Evolutionary conservation across 768 basidiomycete species (phyloP), one percentile per base, ranked within the genome.

Genomic region (Rhizopogon sp.): DNA sequence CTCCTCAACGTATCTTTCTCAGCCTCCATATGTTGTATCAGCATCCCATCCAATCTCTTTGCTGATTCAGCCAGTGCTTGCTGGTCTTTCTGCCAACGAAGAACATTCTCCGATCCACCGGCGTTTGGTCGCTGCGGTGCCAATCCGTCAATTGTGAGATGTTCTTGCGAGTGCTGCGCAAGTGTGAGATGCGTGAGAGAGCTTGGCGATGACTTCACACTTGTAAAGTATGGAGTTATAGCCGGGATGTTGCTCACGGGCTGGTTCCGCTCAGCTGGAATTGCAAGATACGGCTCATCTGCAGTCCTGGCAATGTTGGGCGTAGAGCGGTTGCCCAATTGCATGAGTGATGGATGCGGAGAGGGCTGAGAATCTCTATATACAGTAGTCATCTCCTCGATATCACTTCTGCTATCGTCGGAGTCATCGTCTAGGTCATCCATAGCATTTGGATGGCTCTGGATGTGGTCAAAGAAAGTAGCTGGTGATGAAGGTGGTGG

Each of bases 1-100:
- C 83, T 77, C 73, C 81, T 87, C 62, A 93, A 77, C 35, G 82
- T 84, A 64, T 90, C 87, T 72, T 83, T 84, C 72, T 93, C 91
- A 51, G 84, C 79, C 71, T 88, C 87, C 75, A 93, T 87, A 66
- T 93, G 91, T 67, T 87, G 84, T 52, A 84, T 72, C 51, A 93
- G 72, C 82, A 93, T 79, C 58, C 89, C 90, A 66, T 93, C 89
- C 59, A 93, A 71, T 70, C 77, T 81, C 70, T 72, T 76, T 57
- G 85, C 66, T 29, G 83, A 83, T 68, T 87, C 84, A 59, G 82
- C 74, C 66, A 73, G 72, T 41, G 62, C 65, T 35, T 65, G 61
- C 52, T 74, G 70, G 5, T 70, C 66, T 44, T 44, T 56, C 53
- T 58, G 70, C 68, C 68, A 71, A 31, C 39, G 62, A 39, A 60